Base-by-base conservation (phyloP, 176 grass and related monocot genomes). In the Hordeum marinum region DNA sequence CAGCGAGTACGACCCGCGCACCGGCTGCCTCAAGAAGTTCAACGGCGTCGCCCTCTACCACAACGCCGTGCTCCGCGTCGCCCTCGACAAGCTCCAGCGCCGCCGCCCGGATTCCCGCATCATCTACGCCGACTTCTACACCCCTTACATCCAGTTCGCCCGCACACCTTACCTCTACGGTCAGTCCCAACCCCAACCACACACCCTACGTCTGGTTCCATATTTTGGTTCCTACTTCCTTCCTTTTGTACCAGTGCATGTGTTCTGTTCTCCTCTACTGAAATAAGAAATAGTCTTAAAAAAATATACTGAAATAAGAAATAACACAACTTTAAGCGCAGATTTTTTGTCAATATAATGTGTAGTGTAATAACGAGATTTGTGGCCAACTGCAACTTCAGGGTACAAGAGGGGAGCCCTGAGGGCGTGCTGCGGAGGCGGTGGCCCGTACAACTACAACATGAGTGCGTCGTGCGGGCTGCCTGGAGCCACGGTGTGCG, bases 41-140 rank as follows among this genome's bases (percentile, higher is more conserved):
- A 95, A 98, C 63, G n/a, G 11, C 34, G 26, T 98, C 1, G 83
- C 89, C 21, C 74, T 72, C 23, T 90, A 91, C 75, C 95, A 98
- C 81, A 98, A 98, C 78, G 77, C 79, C 14, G 78, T 91, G 71
- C 85, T 98, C 27, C 76, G 78, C 11, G 64, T 84, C 60, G 87
- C 86, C 7, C 64, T 98, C 17, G 76, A 85, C 9, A 36, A 86
- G 50, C 82, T 98, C 2, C 85, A 92, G 76, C 54, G 83, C 0
- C 78, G 87, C 2, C 83, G 90, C 13, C 87, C 91, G 0, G 65
- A 87, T 3, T 17, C 93, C 0, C 85, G 81, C 24, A 70, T 95
- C 91, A 82, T 94, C 61, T 95, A 98, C 68, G 95, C 77, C 42
- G 89, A 98, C 68, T 98, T 90, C 85, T 98, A 93, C 89, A 82